A percentile compares a stretch with the other conserved stretches of the same genome.
These are phyloP conservation scores for Didymella lethalis DNA, from an alignment of 2,329 filamentous ascomycete genomes.

Conservation along the genomic window DNA sequence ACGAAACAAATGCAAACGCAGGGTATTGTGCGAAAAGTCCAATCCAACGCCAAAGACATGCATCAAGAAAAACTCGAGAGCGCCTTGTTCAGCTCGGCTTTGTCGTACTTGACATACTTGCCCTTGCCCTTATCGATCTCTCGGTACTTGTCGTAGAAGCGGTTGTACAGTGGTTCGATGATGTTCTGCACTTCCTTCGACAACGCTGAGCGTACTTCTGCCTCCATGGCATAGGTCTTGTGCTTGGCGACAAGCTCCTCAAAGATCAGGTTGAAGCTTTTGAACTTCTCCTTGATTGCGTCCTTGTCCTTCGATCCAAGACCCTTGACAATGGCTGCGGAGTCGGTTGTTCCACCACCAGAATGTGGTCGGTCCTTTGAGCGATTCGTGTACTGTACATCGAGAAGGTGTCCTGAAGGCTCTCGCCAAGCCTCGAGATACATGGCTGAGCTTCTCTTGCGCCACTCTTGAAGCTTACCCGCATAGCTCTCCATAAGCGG, in stretches of 20 bases:
- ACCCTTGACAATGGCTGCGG: conserved; percentile 81
- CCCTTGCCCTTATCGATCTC: conserved; percentile 97
- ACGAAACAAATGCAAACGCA: conserved; percentile 29
- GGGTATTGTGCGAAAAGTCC: conserved; percentile 46
- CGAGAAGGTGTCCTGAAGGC: conserved; percentile 80
- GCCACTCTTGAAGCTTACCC: conserved; percentile 80
- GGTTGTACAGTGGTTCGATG: conserved; percentile 90
- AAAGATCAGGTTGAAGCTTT: conserved; percentile 87
- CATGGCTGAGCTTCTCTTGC: conserved; percentile 81
- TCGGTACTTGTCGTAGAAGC: conserved; percentile 97
- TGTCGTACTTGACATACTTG: conserved; percentile 98
- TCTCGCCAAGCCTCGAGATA: conserved; percentile 92
- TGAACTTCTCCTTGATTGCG: conserved; percentile 94
- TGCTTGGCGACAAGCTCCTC: conserved; percentile 87
- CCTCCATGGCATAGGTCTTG: conserved; percentile 86
- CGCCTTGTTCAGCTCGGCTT: conserved; percentile 74
- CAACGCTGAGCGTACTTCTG: conserved; percentile 82
- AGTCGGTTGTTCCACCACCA: conserved; percentile 68
- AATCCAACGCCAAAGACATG: conserved; percentile 30
- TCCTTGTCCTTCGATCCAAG: conserved; percentile 92
- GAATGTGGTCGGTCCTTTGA: conserved; percentile 68
- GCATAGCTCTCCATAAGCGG: conserved; percentile 70
- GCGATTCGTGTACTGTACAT: conserved; percentile 90
- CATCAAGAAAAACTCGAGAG: conserved; percentile 57
- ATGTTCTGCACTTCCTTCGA: conserved; percentile 86